Percentiles rank a stretch among this genome's conserved stretches.
phyloP scores from a whole-genome alignment of 169 alveolate species.

The Eimeria acervulina region DNA sequence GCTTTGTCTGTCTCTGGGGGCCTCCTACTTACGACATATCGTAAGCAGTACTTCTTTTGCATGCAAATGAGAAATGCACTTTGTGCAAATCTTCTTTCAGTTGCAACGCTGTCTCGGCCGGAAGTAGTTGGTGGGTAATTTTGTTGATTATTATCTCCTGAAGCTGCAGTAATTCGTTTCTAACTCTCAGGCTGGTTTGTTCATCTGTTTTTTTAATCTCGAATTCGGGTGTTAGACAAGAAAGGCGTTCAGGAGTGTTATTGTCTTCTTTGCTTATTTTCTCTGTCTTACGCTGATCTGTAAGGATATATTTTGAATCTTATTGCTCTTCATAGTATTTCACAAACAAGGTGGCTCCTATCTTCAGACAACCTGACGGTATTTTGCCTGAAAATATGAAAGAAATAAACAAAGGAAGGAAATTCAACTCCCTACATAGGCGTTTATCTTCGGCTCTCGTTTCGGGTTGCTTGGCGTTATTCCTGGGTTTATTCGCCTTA shows the following conservation, averaged over 20 bases:
- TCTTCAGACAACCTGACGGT: constrained; percentile 9
- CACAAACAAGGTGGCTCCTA: neutral
- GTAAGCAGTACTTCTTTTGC: too few relatives aligned
- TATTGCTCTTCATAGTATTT: neutral
- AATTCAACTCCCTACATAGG: neutral
- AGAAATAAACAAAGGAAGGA: neutral
- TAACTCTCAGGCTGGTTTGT: too few relatives aligned
- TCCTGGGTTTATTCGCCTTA: neutral
- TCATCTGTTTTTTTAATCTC: neutral
- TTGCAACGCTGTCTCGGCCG: too few relatives aligned
- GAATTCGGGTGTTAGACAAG: neutral
- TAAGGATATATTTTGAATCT: neutral
- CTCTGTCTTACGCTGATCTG: neutral
- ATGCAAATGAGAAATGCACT: too few relatives aligned
- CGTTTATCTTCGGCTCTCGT: neutral
- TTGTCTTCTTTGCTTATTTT: neutral
- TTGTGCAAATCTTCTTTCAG: too few relatives aligned
- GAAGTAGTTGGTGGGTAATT: too few relatives aligned
- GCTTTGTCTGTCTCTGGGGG: too few relatives aligned
- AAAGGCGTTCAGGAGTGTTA: neutral
- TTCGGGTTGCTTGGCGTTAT: neutral
- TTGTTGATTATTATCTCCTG: too few relatives aligned
- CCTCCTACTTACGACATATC: too few relatives aligned
- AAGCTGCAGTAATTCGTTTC: too few relatives aligned
- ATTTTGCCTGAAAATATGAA: too few relatives aligned